Percentiles rank a stretch among this genome's conserved stretches.
phyloP scores from a whole-genome alignment of 345 rosid genomes.

The Dipteronia sinensis region DNA sequence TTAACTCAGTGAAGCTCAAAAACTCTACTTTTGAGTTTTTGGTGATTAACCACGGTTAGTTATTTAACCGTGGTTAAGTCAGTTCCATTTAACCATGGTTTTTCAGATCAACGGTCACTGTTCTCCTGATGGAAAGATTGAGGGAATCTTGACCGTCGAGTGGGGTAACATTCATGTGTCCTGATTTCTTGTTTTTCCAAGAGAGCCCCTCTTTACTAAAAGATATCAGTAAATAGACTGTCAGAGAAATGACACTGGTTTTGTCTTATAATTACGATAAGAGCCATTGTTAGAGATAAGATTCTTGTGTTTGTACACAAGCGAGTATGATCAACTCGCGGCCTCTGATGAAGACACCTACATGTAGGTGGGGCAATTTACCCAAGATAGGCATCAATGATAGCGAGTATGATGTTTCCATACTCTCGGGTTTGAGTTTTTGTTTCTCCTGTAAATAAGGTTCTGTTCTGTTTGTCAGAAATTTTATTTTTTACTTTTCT shows the following conservation, averaged over 20 bases:
- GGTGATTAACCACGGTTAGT: conserved; percentile 14
- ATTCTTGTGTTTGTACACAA: not conserved
- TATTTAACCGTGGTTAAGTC: conserved; percentile 35
- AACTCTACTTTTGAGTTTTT: not conserved
- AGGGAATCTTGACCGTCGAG: conserved; percentile 55
- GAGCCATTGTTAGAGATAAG: conserved; percentile 9
- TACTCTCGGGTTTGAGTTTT: not conserved
- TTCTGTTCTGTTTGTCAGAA: conserved; percentile 3
- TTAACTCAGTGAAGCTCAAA: conserved; percentile 21
- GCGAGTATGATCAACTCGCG: conserved; percentile 5
- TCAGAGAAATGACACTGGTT: conserved; percentile 16
- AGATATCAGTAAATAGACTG: conserved; percentile 11
- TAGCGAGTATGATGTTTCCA: not conserved
- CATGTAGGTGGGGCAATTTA: not conserved
- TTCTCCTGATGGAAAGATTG: conserved; percentile 17
- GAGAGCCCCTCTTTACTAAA: conserved; percentile 9
- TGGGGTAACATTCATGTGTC: conserved; percentile 60
- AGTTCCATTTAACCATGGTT: not conserved
- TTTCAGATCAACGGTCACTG: conserved; percentile 41
- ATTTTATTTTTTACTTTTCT: conserved; percentile 2
- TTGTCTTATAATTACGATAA: conserved; percentile 12
- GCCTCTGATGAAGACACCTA: not conserved
- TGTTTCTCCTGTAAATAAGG: not conserved
- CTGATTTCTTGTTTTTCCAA: conserved; percentile 35
- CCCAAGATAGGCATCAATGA: not conserved